A percentile compares a stretch with the other conserved stretches of the same genome.
Conservation (phyloP, 164 flowering plant species). For the Cinnamomum micranthum region DNA sequence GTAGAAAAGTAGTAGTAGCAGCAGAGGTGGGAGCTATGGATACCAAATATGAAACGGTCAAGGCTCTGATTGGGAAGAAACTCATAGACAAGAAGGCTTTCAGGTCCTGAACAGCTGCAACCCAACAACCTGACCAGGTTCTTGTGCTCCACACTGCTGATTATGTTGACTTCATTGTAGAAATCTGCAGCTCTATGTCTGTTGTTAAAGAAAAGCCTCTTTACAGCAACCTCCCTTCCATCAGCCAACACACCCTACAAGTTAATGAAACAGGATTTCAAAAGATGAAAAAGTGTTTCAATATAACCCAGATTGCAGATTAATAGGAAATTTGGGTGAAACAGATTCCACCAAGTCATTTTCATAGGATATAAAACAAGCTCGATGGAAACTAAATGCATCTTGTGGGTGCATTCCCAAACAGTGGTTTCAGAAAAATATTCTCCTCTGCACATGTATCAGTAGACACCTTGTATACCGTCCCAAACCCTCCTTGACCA, state of each 20-base stretch:
- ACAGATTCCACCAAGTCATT: background rate
- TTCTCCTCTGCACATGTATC: background rate
- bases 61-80: conserved; percentile 54
- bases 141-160: conserved; percentile 50
- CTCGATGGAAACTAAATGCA: no score
- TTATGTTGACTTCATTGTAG: conserved; percentile 53
- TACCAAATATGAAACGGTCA: conserved; percentile 57
- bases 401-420: background rate
- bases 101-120: conserved; percentile 40
- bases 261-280: background rate
- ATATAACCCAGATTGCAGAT: background rate
- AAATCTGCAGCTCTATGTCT: conserved; percentile 31
- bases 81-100: conserved; percentile 58
- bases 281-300: background rate
- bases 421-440: background rate
- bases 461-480: conserved; percentile 47
- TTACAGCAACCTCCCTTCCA: conserved; percentile 68
- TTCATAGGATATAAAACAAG: background rate
- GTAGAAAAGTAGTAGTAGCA: background rate
- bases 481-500: conserved; percentile 67
- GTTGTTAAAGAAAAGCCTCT: conserved; percentile 39
- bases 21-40: background rate
- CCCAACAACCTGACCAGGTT: conserved; percentile 64
- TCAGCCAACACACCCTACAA: conserved; percentile 54
- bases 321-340: background rate